Base-by-base conservation (phyloP, 768 basidiomycete species). In the Hericium erinaceus region DNA sequence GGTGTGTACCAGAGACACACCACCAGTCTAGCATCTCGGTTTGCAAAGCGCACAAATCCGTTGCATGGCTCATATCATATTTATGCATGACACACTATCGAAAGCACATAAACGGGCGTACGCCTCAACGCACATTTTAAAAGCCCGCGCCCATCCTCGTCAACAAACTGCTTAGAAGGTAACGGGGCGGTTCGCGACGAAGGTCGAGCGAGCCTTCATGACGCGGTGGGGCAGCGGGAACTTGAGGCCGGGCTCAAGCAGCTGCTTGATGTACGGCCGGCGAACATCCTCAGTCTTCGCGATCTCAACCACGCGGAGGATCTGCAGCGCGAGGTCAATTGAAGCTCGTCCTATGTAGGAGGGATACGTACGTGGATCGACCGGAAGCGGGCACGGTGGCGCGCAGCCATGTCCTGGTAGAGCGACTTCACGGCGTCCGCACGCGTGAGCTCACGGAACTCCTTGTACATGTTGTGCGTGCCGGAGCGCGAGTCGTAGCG, bases 401-500 rank as follows among this genome's bases (percentile, higher is more conserved):
- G 83, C 61, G 97, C 94, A 68, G 97, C 92, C 95, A 99, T 98
- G 76, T 98, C 95, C 78, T 98, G 95, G 84, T 98, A 98, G 72
- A 98, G 75, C 66, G 86, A 80, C 81, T 90, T 94, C 72, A 98
- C 97, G 58, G 97, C 95, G 71, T 92, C 95, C 60, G 92, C 87
- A 63, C 97, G 87, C 65, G 81, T 81, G 66, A 99, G 87, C 67
- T 98, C 95, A 69, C 94, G 92, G 89, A 92, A 98, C 75, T 92
- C 89, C 84, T 95, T 95, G 89, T 97, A 97, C 94, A 98, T 95
- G 85, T 99, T 99, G 87, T 98, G 97, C 49, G 97, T 99, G 62
- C 97, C 97, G 54, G 95, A 97, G 67, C 95, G 93, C 56, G 95
- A 98, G 77, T 99, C 97, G 76, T 99, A 99, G 67, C 95, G 90